A percentile compares a stretch with the other conserved stretches of the same genome.
phyloP scores from a whole-genome alignment of 306 rosid genomes.

The Casuarina cunninghamiana region DNA sequence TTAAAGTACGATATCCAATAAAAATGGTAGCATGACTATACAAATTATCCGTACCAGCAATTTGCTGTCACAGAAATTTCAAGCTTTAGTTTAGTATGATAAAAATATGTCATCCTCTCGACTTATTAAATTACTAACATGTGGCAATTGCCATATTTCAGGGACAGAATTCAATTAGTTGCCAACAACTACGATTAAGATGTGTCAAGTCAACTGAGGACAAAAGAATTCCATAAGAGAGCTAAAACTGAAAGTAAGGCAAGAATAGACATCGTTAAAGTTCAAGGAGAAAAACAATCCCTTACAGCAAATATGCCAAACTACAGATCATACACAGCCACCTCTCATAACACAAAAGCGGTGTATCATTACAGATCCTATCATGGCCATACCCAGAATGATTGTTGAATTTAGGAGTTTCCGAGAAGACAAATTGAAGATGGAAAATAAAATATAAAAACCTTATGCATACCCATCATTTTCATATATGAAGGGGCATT shows the following conservation, averaged over 20 bases:
- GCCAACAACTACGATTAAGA: background rate
- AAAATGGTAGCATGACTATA: background rate
- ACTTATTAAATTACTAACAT: background rate
- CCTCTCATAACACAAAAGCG: constrained; percentile 4
- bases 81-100: background rate
- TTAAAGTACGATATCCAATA: constrained; percentile 3
- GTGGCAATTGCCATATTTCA: background rate
- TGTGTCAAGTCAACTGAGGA: background rate
- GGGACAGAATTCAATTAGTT: background rate
- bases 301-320: background rate
- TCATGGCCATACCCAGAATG: background rate
- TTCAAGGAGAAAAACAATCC: background rate
- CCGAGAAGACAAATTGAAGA: background rate
- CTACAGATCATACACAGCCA: background rate
- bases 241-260: background rate
- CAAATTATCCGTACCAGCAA: background rate
- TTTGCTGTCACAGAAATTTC: background rate
- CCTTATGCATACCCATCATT: constrained; percentile 4
- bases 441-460: background rate
- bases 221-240: background rate
- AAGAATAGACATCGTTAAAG: background rate
- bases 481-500: constrained; percentile 7
- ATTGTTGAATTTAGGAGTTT: background rate
- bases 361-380: background rate
- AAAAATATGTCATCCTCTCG: background rate